Evolutionary conservation across 2,329 filamentous ascomycete species (phyloP), one percentile per base, ranked within the genome.

Genomic region (Monilinia vaccinii-corymbosi): DNA sequence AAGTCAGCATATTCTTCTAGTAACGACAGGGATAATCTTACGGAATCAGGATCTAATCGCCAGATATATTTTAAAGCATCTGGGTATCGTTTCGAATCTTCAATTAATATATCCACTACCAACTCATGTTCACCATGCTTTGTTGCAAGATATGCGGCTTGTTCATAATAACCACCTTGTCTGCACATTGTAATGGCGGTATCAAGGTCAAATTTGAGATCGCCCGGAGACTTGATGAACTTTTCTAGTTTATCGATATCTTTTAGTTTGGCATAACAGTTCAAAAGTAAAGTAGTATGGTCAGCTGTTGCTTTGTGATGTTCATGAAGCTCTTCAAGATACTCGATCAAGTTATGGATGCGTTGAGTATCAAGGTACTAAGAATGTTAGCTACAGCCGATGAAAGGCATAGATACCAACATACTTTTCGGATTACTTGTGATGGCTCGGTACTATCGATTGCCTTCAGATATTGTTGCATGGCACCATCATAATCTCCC

Each of bases 241-340:
- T 88, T 88, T 70, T 99, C 93, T 8, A 99, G 79, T 75, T 99
- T 99, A 60, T 91, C 88, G 6, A 96, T 93, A 71, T 99, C 94
- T 73, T 99, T 99, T 18, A 97, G 77, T 71, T 99, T 99, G 0
- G 94, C 94, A 71, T 99, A 99, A 74, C 94, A 99, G 72, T 99
- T 99, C 47, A 99, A 77, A 0, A 99, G 79, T 13, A 99, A 77
- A 0, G 94, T 99, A 0, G 94, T 99, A 68, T 99, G 94, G 66
- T 99, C 94, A 1, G 91, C 87, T 2, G 93, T 97, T 0, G 94
- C 95, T 71, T 87, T 93, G 69, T 93, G 86, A 68, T 95, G 91
- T 64, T 97, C 91, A 70, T 99, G 94, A 18, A 99, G 78, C 73
- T 99, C 91, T 75, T 99, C 95, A 2, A 99, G 80, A 70, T 97